Evolutionary conservation across 345 rosid genomes (phyloP).

Genomic region (Citrus australasica): DNA sequence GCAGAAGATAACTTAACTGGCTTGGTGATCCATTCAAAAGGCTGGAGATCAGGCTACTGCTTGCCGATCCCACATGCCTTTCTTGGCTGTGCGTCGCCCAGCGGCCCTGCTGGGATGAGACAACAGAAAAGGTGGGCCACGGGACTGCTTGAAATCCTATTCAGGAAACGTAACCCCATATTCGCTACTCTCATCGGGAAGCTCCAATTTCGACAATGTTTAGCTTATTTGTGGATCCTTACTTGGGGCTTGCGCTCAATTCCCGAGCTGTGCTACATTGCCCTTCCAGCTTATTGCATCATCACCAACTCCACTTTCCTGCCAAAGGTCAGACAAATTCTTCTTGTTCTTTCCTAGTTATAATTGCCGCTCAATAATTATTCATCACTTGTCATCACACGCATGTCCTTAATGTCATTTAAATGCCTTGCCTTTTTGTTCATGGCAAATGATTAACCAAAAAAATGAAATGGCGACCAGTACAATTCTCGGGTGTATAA

Average conservation of each 20-base stretch:
- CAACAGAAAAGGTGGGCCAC: slow-evolving; percentile 68
- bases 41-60: slow-evolving; percentile 39
- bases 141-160: slow-evolving; percentile 49
- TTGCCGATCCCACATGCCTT: slow-evolving; percentile 48
- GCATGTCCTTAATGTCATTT: too few species aligned
- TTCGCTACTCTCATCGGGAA: slow-evolving; percentile 14
- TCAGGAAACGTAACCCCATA: slow-evolving; percentile 40
- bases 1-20: slow-evolving; percentile 60
- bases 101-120: slow-evolving; percentile 36
- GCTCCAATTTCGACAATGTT: slow-evolving; percentile 45
- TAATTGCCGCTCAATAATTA: too few species aligned
- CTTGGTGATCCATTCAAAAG: slow-evolving; percentile 44
- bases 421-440: too few species aligned
- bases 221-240: slow-evolving; percentile 29
- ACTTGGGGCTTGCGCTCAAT: slow-evolving; percentile 45
- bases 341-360: neutral
- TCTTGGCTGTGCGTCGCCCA: slow-evolving; percentile 46
- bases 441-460: too few species aligned
- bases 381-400: too few species aligned
- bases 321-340: slow-evolving; percentile 43
- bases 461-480: too few species aligned
- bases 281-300: slow-evolving; percentile 60
- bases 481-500: too few species aligned
- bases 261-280: slow-evolving; percentile 54
- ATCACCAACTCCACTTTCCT: slow-evolving; percentile 52